phyloP scores from a whole-genome alignment of 2,329 filamentous ascomycete species.

The Fusarium proliferatum region DNA sequence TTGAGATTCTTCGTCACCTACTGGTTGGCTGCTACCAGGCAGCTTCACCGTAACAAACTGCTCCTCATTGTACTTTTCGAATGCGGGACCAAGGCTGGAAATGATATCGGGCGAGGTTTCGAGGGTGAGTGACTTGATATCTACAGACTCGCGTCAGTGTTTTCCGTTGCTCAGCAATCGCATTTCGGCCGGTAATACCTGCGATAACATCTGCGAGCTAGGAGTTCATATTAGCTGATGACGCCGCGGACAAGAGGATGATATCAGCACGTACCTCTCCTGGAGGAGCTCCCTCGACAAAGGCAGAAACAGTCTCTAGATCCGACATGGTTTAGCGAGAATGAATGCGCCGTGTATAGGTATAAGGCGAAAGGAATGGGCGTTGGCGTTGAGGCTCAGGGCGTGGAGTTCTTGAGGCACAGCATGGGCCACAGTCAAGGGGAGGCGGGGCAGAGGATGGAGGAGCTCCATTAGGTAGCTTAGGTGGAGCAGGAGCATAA shows the following conservation, averaged over 20 bases:
- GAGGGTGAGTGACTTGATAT: conserved; percentile 87
- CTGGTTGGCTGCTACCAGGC: conserved; percentile 79
- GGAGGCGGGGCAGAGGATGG: conserved; percentile 41
- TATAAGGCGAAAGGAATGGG: conserved; percentile 3
- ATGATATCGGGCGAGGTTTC: conserved; percentile 75
- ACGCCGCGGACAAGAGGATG: conserved; percentile 26
- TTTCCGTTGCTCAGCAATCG: background rate
- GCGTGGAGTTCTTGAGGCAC: conserved; percentile 34
- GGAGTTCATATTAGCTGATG: conserved; percentile 46
- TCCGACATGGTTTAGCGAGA: conserved; percentile 50
- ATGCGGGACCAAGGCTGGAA: conserved; percentile 80
- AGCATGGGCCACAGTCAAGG: conserved; percentile 30
- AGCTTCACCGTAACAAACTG: conserved; percentile 92
- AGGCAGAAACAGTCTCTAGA: conserved; percentile 73
- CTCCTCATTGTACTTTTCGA: conserved; percentile 95
- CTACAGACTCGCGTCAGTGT: conserved; percentile 59
- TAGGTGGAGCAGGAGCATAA: conserved; percentile 35
- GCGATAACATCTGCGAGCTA: conserved; percentile 90
- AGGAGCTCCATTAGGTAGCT: conserved; percentile 26
- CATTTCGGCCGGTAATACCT: conserved; percentile 63
- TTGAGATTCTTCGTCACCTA: conserved; percentile 37
- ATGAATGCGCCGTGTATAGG: conserved; percentile 15
- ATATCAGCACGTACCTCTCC: conserved; percentile 80
- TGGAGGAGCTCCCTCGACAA: conserved; percentile 92
- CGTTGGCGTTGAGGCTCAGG: conserved; percentile 36